Conservation (phyloP, 768 basidiomycete species). For the Serendipita sp. region DNA sequence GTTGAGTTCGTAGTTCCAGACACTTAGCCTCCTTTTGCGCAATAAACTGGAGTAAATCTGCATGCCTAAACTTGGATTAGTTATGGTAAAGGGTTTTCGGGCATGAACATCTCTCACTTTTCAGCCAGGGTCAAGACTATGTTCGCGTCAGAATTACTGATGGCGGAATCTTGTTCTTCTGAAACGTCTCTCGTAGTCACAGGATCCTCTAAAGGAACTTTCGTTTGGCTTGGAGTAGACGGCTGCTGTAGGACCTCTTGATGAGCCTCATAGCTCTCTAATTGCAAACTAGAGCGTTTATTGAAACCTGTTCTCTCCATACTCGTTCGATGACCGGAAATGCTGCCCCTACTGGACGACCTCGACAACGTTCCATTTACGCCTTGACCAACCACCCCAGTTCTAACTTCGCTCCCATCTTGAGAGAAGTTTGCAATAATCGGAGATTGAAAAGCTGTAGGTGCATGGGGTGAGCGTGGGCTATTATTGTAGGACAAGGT, state of each 20-base stretch:
- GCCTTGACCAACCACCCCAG: not conserved
- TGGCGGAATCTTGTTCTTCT: not conserved
- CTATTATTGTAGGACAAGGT: constrained; percentile 24
- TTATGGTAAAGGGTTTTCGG: not conserved
- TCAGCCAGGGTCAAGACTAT: constrained; percentile 41
- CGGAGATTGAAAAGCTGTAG: not conserved
- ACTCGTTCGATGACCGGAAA: not conserved
- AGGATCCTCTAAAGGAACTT: no score
- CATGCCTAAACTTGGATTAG: constrained; percentile 34
- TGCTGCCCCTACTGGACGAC: not conserved
- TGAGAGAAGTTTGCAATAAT: not conserved
- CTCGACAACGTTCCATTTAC: not conserved
- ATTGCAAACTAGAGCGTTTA: not conserved
- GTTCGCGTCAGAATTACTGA: not conserved
- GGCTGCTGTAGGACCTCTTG: not conserved
- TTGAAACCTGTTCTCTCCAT: not conserved
- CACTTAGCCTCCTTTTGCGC: constrained; percentile 78
- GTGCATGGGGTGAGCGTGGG: not conserved
- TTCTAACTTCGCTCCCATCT: not conserved
- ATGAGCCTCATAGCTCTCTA: not conserved
- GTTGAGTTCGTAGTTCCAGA: constrained; percentile 61
- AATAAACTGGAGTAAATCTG: constrained; percentile 66
- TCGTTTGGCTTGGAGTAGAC: not conserved
- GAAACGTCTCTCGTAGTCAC: no score
- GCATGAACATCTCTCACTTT: constrained; percentile 32